Conservation (phyloP, 2,329 filamentous ascomycete genomes). For the Cryphonectria naterciae region DNA sequence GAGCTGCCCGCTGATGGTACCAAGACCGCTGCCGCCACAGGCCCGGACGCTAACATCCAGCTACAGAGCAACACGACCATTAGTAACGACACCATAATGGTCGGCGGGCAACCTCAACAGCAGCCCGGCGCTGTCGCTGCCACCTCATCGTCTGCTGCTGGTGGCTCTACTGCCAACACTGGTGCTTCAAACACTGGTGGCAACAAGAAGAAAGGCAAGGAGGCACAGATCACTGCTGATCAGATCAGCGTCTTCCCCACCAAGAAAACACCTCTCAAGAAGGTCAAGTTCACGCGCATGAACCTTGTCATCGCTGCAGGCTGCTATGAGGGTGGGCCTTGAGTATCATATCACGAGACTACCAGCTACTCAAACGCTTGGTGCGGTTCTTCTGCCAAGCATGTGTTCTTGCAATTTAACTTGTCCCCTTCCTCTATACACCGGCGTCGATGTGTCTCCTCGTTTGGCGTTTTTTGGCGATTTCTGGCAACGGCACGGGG, state of each 20-base stretch:
- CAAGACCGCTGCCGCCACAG: slow-evolving; percentile 48
- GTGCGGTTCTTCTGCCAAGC: slow-evolving; percentile 1
- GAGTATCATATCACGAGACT: slow-evolving; percentile 22
- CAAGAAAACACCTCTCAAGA: slow-evolving; percentile 94
- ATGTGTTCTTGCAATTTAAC: not conserved
- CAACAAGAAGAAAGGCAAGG: slow-evolving; percentile 80
- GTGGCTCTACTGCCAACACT: slow-evolving; percentile 39
- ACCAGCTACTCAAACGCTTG: not conserved
- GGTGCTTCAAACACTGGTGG: slow-evolving; percentile 33
- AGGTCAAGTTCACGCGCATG: slow-evolving; percentile 92
- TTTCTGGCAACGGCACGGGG: not conserved
- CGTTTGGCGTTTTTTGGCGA: slow-evolving; percentile 16
- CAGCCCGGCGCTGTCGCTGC: slow-evolving; percentile 47
- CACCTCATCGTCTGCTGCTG: slow-evolving; percentile 35
- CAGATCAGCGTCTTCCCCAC: slow-evolving; percentile 95
- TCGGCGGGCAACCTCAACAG: slow-evolving; percentile 43
- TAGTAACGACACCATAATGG: slow-evolving; percentile 45
- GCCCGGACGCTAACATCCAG: slow-evolving; percentile 35
- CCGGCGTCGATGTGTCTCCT: not conserved
- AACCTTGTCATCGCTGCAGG: slow-evolving; percentile 89
- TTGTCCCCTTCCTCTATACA: not conserved
- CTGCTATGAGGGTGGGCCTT: slow-evolving; percentile 62
- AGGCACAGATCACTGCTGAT: slow-evolving; percentile 86
- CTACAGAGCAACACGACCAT: slow-evolving; percentile 39
- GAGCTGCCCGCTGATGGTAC: slow-evolving; percentile 69